Evolutionary conservation across 345 rosid species (phyloP).

Genomic region (Citrus sinensis): DNA sequence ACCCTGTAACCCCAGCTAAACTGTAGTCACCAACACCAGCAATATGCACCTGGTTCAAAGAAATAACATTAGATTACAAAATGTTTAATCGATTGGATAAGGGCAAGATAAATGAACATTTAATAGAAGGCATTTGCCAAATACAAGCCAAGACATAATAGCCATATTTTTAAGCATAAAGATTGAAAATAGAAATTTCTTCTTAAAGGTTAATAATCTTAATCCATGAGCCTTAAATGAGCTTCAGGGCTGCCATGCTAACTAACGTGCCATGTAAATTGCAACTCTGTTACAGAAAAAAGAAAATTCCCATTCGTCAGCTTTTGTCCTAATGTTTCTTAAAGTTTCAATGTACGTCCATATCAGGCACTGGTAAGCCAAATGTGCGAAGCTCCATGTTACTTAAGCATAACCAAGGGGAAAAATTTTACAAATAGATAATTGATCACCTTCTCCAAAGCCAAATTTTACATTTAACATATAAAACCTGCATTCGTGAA

Average conservation of each 20-base stretch:
- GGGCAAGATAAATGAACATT: background rate
- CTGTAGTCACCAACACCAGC: constrained; percentile 96
- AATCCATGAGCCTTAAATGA: no score
- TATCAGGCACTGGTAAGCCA: background rate
- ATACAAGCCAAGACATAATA: no score
- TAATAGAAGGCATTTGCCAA: no score
- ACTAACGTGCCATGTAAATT: background rate
- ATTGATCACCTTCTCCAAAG: background rate
- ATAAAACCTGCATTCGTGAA: background rate
- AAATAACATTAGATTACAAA: constrained; percentile 5
- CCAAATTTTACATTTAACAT: background rate
- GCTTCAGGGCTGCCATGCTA: background rate
- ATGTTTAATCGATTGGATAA: background rate
- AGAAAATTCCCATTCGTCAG: background rate
- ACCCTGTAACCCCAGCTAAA: constrained; percentile 69
- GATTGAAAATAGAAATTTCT: no score
- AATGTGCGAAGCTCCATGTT: background rate
- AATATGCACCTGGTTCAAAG: constrained; percentile 66
- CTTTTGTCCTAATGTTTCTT: background rate
- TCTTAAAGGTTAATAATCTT: background rate
- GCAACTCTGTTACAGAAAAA: background rate
- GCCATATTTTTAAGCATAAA: background rate
- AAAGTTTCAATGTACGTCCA: background rate
- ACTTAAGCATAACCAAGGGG: background rate
- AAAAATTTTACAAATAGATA: background rate